These are phyloP conservation scores for Penicillium sp. DNA, from an alignment of 2,329 filamentous ascomycete species.

Conservation along the genomic window DNA sequence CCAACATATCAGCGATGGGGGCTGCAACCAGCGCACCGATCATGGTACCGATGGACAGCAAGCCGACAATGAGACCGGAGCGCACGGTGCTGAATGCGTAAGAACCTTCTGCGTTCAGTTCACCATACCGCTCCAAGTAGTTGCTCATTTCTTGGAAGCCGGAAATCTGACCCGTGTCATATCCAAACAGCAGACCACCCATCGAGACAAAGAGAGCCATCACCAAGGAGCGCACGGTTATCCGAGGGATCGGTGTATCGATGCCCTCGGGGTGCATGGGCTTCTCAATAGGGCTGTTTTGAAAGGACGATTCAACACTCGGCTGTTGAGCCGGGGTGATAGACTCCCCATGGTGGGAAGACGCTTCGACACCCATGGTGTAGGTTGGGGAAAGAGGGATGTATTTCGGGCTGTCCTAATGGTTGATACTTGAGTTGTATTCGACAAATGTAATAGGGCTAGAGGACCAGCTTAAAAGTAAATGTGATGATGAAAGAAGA, in stretches of 20 bases:
- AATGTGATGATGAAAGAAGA: constrained; percentile 2
- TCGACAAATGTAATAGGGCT: background rate
- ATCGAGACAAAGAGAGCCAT: constrained; percentile 50
- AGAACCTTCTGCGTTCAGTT: constrained; percentile 29
- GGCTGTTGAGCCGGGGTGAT: constrained; percentile 31
- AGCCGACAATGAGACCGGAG: constrained; percentile 44
- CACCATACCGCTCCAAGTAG: constrained; percentile 43
- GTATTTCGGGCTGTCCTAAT: background rate
- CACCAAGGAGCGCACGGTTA: constrained; percentile 40
- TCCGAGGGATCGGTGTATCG: constrained; percentile 33
- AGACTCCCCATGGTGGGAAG: constrained; percentile 33
- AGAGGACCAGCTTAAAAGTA: constrained; percentile 4
- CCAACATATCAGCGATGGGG: constrained; percentile 44
- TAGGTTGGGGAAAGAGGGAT: background rate
- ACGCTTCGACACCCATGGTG: constrained; percentile 34
- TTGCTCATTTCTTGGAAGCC: constrained; percentile 46
- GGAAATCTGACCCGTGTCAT: constrained; percentile 49
- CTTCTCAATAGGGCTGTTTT: constrained; percentile 23
- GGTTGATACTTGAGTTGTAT: background rate
- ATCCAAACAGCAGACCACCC: constrained; percentile 49
- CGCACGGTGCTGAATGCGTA: constrained; percentile 43
- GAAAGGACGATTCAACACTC: constrained; percentile 26
- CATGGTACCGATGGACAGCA: constrained; percentile 47
- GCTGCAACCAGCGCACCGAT: constrained; percentile 44
- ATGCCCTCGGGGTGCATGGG: constrained; percentile 22